These are phyloP conservation scores for Ganoderma lingzhi DNA, from an alignment of 1,284 basidiomycete species.

Conservation along the genomic window DNA sequence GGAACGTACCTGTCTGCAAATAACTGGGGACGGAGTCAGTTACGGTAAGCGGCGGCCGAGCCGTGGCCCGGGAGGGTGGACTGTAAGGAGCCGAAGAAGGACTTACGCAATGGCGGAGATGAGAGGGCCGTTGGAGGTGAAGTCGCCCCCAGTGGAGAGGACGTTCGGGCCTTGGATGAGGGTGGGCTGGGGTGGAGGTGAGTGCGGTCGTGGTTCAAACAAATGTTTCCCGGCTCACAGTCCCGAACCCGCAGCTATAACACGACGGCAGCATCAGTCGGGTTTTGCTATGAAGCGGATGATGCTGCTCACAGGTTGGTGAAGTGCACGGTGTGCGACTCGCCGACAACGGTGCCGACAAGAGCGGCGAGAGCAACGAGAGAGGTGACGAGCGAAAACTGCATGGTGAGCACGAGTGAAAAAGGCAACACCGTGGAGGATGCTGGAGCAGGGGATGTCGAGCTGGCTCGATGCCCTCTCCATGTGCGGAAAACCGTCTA, in stretches of 20 bases:
- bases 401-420: constrained; percentile 40
- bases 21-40: constrained; percentile 33
- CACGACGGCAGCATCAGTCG: too few relatives aligned
- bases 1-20: constrained; percentile 40
- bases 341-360: constrained; percentile 40
- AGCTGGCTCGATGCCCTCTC: neutral
- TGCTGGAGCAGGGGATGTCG: neutral
- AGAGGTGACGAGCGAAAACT: constrained; percentile 41
- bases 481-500: neutral
- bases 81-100: neutral
- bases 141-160: constrained; percentile 45
- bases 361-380: constrained; percentile 37
- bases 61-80: too few relatives aligned
- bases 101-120: constrained; percentile 45
- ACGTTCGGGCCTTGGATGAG: constrained; percentile 43
- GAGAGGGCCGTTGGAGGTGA: constrained; percentile 40
- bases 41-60: too few relatives aligned
- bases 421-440: neutral
- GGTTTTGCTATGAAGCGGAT: constrained; percentile 24
- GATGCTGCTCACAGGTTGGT: constrained; percentile 43
- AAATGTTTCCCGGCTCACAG: neutral
- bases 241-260: constrained; percentile 6
- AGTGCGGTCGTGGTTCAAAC: constrained; percentile 1
- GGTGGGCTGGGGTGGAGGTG: constrained; percentile 38
- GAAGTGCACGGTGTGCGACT: constrained; percentile 48